Evolutionary conservation across 208 protist genomes (phyloP).

Genomic region (Leishmania braziliensis): DNA sequence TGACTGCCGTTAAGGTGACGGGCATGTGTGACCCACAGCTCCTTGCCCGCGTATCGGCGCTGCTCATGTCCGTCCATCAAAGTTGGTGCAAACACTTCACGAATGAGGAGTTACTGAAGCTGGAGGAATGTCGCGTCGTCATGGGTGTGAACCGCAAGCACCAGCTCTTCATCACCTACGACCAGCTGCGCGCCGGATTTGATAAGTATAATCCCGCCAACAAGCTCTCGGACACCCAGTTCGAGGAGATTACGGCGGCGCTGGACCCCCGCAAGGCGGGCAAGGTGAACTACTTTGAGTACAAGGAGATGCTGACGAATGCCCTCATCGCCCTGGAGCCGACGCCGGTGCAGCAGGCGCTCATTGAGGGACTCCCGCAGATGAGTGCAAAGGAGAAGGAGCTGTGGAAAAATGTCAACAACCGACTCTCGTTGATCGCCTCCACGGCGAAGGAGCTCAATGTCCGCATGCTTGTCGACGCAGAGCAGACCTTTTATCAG

Average conservation of each 20-base stretch:
- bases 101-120: constrained; percentile 49
- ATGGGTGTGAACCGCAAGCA: constrained; percentile 73
- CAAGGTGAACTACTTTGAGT: constrained; percentile 87
- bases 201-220: constrained; percentile 29
- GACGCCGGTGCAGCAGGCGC: constrained; percentile 51
- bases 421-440: constrained; percentile 74
- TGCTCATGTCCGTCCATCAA: constrained; percentile 88
- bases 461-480: constrained; percentile 94
- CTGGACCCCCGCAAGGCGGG: constrained; percentile 78
- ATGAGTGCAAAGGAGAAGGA: constrained; percentile 77
- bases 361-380: constrained; percentile 67
- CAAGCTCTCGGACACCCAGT: constrained; percentile 52
- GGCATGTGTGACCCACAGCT: constrained; percentile 93
- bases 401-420: constrained; percentile 70
- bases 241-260: constrained; percentile 52
- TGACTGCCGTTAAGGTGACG: constrained; percentile 92
- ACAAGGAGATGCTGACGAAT: constrained; percentile 85
- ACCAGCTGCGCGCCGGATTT: constrained; percentile 70
- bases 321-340: constrained; percentile 67
- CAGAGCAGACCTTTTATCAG: constrained; percentile 97
- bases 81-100: constrained; percentile 85
- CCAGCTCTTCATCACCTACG: constrained; percentile 63
- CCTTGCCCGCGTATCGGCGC: constrained; percentile 85
- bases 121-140: constrained; percentile 90
- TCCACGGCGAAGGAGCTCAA: constrained; percentile 65